Percentiles rank a stretch among this genome's conserved stretches.
Conservation (phyloP, 2,329 filamentous ascomycete genomes). For the Sporothrix pallida region DNA sequence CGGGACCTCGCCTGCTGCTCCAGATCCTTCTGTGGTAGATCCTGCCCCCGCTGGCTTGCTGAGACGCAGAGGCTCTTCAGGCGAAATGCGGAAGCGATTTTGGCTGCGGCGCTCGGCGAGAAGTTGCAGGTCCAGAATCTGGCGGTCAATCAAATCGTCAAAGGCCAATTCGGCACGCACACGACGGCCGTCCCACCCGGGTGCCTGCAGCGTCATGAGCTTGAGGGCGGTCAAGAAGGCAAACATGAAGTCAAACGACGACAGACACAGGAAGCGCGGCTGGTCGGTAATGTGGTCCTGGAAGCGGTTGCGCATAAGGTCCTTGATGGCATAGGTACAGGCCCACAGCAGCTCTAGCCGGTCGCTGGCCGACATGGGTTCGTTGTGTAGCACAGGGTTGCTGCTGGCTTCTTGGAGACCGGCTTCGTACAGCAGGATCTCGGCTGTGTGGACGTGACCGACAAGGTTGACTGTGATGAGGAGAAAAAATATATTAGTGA, state of each 20-base stretch:
- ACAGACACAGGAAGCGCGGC: constrained; percentile 52
- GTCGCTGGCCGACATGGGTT: constrained; percentile 47
- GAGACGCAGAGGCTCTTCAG: neutral
- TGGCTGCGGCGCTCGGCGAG: constrained; percentile 40
- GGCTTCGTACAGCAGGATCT: constrained; percentile 56
- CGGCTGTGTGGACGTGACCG: constrained; percentile 52
- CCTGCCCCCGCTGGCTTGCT: too few relatives aligned
- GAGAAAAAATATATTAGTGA: constrained; percentile 1
- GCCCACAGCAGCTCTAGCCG: constrained; percentile 55
- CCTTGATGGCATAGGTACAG: constrained; percentile 50
- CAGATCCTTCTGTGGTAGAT: neutral
- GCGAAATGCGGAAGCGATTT: constrained; percentile 7
- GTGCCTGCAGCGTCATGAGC: constrained; percentile 52
- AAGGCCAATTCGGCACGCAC: constrained; percentile 49
- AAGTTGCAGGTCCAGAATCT: constrained; percentile 44
- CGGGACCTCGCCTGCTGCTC: neutral
- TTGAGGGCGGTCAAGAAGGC: constrained; percentile 54
- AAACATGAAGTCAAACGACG: constrained; percentile 56
- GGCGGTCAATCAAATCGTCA: constrained; percentile 42
- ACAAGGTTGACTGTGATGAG: constrained; percentile 47
- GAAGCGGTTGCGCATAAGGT: constrained; percentile 48
- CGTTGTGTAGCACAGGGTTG: constrained; percentile 35
- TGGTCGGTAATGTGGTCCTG: constrained; percentile 38
- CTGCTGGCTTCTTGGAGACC: constrained; percentile 50
- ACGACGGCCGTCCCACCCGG: constrained; percentile 53